Conservation (phyloP, 140 eudicot genomes). For the Senecio squalidus region DNA sequence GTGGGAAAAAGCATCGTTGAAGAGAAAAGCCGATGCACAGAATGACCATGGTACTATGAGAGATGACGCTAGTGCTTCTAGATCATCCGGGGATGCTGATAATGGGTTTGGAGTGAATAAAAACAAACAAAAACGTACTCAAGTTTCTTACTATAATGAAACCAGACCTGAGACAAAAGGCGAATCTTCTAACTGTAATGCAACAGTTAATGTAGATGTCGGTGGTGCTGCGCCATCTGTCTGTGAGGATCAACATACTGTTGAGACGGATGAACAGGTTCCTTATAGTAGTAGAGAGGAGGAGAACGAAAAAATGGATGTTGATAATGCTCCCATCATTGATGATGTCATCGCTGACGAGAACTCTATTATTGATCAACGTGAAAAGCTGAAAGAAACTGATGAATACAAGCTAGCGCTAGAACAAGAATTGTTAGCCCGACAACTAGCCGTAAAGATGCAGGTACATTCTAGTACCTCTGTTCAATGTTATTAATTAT, state of each 20-base stretch:
- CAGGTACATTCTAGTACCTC: constrained; percentile 45
- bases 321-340: constrained; percentile 15
- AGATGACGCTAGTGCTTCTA: constrained; percentile 20
- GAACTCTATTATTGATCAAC: constrained; percentile 34
- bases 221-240: neutral
- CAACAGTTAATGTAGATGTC: neutral
- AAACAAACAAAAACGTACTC: constrained; percentile 5
- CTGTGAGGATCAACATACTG: neutral
- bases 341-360: constrained; percentile 20
- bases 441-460: constrained; percentile 49
- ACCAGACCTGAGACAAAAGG: constrained; percentile 6
- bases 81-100: constrained; percentile 2
- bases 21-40: constrained; percentile 33
- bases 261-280: constrained; percentile 4
- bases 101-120: constrained; percentile 16
- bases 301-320: constrained; percentile 19
- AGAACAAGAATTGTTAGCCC: constrained; percentile 70
- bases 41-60: constrained; percentile 9
- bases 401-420: constrained; percentile 72
- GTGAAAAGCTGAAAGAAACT: constrained; percentile 86
- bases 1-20: constrained; percentile 75
- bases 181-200: neutral
- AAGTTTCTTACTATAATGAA: constrained; percentile 19
- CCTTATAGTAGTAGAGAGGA: constrained; percentile 7
- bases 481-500: neutral